Conservation (phyloP, 2,329 filamentous ascomycete species). For the Pestalotiopsis sp. region DNA sequence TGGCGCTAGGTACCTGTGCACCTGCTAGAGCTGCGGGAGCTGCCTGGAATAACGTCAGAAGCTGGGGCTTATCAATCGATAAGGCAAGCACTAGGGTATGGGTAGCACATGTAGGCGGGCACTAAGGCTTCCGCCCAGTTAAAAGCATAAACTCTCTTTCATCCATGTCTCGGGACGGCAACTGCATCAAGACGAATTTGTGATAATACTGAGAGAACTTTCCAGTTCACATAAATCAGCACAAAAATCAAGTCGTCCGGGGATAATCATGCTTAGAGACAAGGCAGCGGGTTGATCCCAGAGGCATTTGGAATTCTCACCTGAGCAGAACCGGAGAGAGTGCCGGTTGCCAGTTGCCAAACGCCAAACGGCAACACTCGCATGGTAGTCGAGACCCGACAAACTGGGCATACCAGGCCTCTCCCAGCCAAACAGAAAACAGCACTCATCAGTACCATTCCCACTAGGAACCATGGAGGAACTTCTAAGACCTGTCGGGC, state of each 20-base stretch:
- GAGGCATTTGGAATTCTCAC: too few species aligned
- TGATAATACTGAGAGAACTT: too few species aligned
- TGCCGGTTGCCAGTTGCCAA: too few species aligned
- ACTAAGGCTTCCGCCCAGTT: background rate
- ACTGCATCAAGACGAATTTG: too few species aligned
- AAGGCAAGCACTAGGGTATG: background rate
- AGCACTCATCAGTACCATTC: background rate
- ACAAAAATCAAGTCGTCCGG: background rate
- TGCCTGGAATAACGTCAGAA: slow-evolving; percentile 7
- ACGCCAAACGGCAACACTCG: too few species aligned
- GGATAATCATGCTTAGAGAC: background rate
- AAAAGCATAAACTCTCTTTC: background rate
- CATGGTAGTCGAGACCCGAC: too few species aligned
- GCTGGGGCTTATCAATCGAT: slow-evolving; percentile 12
- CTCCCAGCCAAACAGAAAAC: background rate
- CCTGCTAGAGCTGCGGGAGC: background rate
- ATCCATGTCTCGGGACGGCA: too few species aligned
- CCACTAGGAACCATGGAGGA: slow-evolving; percentile 51
- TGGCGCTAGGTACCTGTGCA: background rate
- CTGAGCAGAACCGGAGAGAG: too few species aligned
- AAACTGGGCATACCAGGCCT: background rate
- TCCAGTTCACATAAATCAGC: too few species aligned
- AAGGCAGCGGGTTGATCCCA: too few species aligned
- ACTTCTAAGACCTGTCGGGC: slow-evolving; percentile 57
- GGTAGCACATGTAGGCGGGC: background rate